Evolutionary conservation across 2,329 filamentous ascomycete species (phyloP), one percentile per base, ranked within the genome.

Genomic region (Tolypocladium tundrense): DNA sequence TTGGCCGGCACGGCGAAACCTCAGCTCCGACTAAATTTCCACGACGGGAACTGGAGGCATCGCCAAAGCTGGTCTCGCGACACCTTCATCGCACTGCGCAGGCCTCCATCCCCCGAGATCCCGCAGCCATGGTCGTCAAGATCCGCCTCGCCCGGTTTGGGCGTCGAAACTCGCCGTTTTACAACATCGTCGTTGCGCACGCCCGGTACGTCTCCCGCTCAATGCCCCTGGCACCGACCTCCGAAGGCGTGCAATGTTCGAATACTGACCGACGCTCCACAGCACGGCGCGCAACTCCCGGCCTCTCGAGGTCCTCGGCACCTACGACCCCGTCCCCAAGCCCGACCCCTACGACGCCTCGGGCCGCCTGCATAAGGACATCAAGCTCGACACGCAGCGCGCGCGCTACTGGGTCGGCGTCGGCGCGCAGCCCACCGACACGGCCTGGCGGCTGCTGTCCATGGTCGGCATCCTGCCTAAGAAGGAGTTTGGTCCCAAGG

Each of bases 361-460:
- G n/a, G 84, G 85, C 21, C 84, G 85, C 59, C 82, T 89, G 58
- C 90, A 88, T 78, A 99, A 99, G 75, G 92, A 97, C 65, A 89
- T 99, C 70, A 87, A 90, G 68, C 81, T 99, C 16, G 94, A 99
- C 73, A 77, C 83, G 9, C 78, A 84, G 63, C 81, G 94, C 60
- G 89, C 93, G 58, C 87, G 88, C 73, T 99, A 99, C 77, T 99
- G 94, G 94, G 81, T 99, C 41, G 94, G 94, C 70, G 93, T 97
- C 4, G 94, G 94, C 1, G 94, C 94, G 58, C 94, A 99, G 76
- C 94, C 94, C 11, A 92, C 88, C 61, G 90, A 97, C 65, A 86
- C 90, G 3, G 90, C 88, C 41, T 96, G 92, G 92, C 82, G 90
- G 70, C 73, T 97, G 66, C 77, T 99, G 65, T 83, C 83, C 58